These are phyloP conservation scores for Capsicum baccatum DNA, from an alignment of 257 asterid genomes.

Conservation along the genomic window DNA sequence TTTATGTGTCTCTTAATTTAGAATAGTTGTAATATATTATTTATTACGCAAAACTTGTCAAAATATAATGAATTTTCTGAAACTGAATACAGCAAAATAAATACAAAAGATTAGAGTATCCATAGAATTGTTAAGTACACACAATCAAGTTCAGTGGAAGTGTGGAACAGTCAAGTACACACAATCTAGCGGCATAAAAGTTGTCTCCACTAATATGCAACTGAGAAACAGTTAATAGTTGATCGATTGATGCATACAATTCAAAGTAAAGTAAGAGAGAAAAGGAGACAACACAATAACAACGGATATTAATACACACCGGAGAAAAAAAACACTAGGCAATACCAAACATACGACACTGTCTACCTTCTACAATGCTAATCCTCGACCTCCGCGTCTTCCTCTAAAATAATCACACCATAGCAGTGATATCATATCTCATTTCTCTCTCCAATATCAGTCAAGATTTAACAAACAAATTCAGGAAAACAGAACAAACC, in stretches of 20 bases:
- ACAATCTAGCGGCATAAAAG: neutral
- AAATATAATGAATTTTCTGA: neutral
- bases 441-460: constrained; percentile 21
- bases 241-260: neutral
- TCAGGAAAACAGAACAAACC: constrained; percentile 1
- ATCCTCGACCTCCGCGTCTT: too few relatives aligned
- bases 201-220: neutral
- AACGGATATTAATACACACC: neutral
- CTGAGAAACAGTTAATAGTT: neutral
- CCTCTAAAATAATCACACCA: too few relatives aligned
- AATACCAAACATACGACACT: neutral
- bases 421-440: neutral
- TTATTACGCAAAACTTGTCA: neutral
- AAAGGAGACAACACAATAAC: neutral
- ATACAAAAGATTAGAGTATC: neutral
- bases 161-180: neutral
- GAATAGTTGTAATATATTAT: neutral
- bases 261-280: neutral
- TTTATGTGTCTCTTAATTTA: too few relatives aligned
- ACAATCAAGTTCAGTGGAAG: too few relatives aligned
- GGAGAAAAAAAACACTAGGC: neutral
- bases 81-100: neutral
- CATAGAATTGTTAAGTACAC: neutral
- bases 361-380: too few relatives aligned
- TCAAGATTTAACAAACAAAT: constrained; percentile 16